phyloP scores from a whole-genome alignment of 2,329 filamentous ascomycete species.

The Lachnellula arida region DNA sequence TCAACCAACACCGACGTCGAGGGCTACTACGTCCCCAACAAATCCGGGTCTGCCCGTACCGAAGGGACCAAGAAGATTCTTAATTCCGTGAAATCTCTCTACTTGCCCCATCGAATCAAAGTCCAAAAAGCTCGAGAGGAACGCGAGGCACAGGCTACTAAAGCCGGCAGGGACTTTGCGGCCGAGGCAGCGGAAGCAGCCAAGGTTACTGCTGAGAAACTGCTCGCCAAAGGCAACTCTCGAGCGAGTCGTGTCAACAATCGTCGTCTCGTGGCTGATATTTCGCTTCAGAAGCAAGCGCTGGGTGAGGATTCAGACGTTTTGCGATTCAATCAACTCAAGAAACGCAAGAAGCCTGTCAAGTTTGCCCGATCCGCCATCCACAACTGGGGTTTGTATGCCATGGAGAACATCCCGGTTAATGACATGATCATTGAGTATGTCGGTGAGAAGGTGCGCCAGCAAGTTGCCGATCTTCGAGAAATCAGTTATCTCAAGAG shows the following conservation, averaged over 20 bases:
- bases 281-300: slow-evolving; percentile 90
- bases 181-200: slow-evolving; percentile 65
- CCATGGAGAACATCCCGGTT: slow-evolving; percentile 93
- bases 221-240: slow-evolving; percentile 81
- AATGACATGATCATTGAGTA: slow-evolving; percentile 99
- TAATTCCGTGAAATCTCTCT: slow-evolving; percentile 96
- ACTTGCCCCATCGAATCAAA: slow-evolving; percentile 94
- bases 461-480: slow-evolving; percentile 94
- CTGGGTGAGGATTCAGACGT: slow-evolving; percentile 82
- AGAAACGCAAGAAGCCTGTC: slow-evolving; percentile 99
- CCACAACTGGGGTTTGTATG: slow-evolving; percentile 97
- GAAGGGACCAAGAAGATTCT: slow-evolving; percentile 94
- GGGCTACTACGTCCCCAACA: slow-evolving; percentile 78
- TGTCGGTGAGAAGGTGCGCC: slow-evolving; percentile 93
- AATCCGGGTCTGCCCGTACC: slow-evolving; percentile 80
- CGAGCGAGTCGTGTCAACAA: slow-evolving; percentile 94
- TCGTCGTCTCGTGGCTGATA: slow-evolving; percentile 86
- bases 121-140: slow-evolving; percentile 89
- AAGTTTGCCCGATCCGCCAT: slow-evolving; percentile 97
- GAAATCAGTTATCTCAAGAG: slow-evolving; percentile 91
- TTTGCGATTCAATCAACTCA: slow-evolving; percentile 96
- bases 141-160: slow-evolving; percentile 70
- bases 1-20: slow-evolving; percentile 43
- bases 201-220: slow-evolving; percentile 72
- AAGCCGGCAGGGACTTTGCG: slow-evolving; percentile 61